Evolutionary conservation across 2,329 filamentous ascomycete genomes (phyloP).

Genomic region (Cercospora sp.): DNA sequence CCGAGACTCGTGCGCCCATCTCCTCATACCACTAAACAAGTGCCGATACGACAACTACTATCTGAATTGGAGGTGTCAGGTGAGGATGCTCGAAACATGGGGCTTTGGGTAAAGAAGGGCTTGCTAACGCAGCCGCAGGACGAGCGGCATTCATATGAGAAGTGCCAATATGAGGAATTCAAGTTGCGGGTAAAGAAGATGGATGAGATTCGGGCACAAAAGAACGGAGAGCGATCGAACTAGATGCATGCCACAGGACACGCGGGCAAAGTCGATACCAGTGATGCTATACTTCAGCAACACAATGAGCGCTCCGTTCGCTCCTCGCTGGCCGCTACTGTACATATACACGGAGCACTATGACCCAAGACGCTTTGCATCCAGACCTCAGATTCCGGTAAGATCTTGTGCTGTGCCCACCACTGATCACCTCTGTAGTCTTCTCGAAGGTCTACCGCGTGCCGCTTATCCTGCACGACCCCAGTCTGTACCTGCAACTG

Average conservation of each 20-base stretch:
- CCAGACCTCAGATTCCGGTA: neutral
- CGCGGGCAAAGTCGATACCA: neutral
- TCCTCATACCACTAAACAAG: slow-evolving; percentile 92
- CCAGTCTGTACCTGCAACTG: neutral
- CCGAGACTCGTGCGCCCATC: slow-evolving; percentile 91
- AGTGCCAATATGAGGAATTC: slow-evolving; percentile 99
- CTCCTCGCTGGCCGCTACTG: slow-evolving; percentile 20
- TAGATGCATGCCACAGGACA: slow-evolving; percentile 41
- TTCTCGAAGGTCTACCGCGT: neutral
- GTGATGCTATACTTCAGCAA: neutral
- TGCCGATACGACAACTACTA: slow-evolving; percentile 93
- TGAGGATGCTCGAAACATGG: slow-evolving; percentile 50
- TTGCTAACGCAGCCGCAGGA: slow-evolving; percentile 57
- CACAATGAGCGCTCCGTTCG: neutral
- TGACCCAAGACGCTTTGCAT: neutral
- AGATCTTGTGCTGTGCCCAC: neutral
- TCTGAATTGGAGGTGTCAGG: slow-evolving; percentile 96
- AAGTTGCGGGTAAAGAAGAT: slow-evolving; percentile 98
- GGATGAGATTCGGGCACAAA: slow-evolving; percentile 87
- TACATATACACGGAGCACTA: slow-evolving; percentile 26
- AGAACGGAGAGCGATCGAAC: slow-evolving; percentile 83
- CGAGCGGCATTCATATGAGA: slow-evolving; percentile 97
- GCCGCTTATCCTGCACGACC: neutral
- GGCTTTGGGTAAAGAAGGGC: neutral
- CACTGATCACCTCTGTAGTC: neutral